Conservation (phyloP, 2,329 filamentous ascomycete species). For the Fusarium torulosum region DNA sequence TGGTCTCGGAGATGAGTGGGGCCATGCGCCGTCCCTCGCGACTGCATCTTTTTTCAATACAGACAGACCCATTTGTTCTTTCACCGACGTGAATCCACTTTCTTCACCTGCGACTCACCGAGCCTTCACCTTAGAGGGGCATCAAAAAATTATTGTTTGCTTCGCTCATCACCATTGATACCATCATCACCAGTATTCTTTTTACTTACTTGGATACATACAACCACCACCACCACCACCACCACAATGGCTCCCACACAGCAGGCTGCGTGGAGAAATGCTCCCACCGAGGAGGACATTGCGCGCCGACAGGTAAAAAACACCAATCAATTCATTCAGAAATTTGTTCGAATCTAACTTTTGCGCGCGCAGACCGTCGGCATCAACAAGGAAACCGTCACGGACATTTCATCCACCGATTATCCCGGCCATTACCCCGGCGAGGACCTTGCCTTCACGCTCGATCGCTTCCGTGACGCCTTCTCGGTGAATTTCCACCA, state of each 20-base stretch:
- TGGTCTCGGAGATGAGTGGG: constrained; percentile 36
- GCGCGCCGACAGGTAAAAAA: constrained; percentile 71
- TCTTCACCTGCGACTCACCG: constrained; percentile 37
- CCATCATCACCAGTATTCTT: constrained; percentile 15
- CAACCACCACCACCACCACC: constrained; percentile 7
- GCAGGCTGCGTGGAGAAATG: constrained; percentile 52
- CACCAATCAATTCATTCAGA: constrained; percentile 16
- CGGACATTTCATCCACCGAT: constrained; percentile 88
- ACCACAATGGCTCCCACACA: constrained; percentile 52
- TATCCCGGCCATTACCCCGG: constrained; percentile 92
- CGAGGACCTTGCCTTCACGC: constrained; percentile 85
- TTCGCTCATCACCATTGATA: constrained; percentile 19
- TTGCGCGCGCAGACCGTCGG: constrained; percentile 75
- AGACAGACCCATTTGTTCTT: background rate
- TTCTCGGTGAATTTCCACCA: constrained; percentile 86
- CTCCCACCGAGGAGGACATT: constrained; percentile 67
- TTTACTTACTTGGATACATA: constrained; percentile 1
- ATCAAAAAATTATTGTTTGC: constrained; percentile 50
- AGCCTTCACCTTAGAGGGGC: constrained; percentile 49
- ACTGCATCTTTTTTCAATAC: constrained; percentile 8
- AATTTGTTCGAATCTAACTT: constrained; percentile 20
- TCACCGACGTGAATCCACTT: background rate
- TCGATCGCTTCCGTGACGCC: constrained; percentile 76
- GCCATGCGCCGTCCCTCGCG: constrained; percentile 23
- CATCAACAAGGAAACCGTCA: constrained; percentile 91